Evolutionary conservation across 1,284 basidiomycete species (phyloP).

Genomic region (Ustilago curta): DNA sequence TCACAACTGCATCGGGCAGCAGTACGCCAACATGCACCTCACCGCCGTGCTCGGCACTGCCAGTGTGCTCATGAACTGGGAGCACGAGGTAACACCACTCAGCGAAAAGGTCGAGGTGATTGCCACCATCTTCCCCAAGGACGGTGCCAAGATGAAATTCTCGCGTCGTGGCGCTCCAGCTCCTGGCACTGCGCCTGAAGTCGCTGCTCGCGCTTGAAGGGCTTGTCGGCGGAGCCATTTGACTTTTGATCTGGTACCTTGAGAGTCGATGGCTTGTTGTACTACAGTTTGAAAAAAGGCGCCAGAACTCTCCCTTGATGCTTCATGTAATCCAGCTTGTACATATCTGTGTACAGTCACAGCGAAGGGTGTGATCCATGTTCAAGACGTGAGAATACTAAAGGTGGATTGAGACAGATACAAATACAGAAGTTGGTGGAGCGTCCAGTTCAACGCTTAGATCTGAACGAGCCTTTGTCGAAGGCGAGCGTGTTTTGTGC

Average conservation of each 20-base stretch:
- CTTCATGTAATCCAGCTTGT: conserved; percentile 26
- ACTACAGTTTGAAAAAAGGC: neutral
- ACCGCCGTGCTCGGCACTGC: conserved; percentile 87
- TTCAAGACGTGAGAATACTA: neutral
- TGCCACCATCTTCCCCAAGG: conserved; percentile 85
- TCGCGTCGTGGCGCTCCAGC: conserved; percentile 57
- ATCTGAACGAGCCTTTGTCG: conserved; percentile 26
- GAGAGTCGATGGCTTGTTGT: neutral
- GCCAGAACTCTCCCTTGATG: conserved; percentile 7
- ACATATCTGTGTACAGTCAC: conserved; percentile 2
- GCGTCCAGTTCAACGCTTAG: conserved; percentile 16
- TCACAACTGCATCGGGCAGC: conserved; percentile 83
- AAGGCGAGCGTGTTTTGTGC: conserved; percentile 62
- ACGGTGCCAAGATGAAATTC: conserved; percentile 86
- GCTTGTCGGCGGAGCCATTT: neutral
- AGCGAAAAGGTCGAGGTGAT: conserved; percentile 78
- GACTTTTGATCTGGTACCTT: neutral
- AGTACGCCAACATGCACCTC: conserved; percentile 94
- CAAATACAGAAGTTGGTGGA: conserved; percentile 25
- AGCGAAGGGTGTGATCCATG: neutral
- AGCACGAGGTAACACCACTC: conserved; percentile 83
- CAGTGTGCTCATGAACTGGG: conserved; percentile 83
- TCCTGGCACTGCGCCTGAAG: conserved; percentile 54
- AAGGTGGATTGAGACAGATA: conserved; percentile 14
- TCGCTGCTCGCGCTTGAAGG: conserved; percentile 54